Conservation (phyloP, 192 early-diverging fungal species). For the Entomortierella lignicola region DNA sequence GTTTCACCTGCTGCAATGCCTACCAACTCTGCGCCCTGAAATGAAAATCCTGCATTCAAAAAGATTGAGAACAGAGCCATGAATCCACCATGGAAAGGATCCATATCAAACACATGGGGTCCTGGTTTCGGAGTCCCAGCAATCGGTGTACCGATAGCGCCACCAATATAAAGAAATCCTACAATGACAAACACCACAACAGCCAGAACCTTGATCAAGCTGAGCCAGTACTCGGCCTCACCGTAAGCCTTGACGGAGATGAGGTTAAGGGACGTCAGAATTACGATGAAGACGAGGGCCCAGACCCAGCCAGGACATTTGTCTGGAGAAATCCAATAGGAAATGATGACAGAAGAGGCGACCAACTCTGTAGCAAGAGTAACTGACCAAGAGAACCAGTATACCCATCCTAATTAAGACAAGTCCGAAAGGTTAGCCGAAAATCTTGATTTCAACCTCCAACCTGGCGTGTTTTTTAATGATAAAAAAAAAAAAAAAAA, state of each 20-base stretch:
- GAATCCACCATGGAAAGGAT: conserved; percentile 68
- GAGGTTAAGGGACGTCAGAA: conserved; percentile 77
- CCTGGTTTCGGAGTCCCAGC: conserved; percentile 60
- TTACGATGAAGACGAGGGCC: conserved; percentile 65
- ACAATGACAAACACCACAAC: conserved; percentile 83
- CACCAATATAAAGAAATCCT: conserved; percentile 72
- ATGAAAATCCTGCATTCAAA: conserved; percentile 73
- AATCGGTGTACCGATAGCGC: conserved; percentile 62
- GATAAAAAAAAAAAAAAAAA: neutral
- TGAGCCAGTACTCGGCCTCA: conserved; percentile 85
- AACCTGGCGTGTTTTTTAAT: neutral
- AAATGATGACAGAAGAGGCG: conserved; percentile 78
- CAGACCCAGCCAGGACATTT: conserved; percentile 52
- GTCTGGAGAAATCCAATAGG: conserved; percentile 58
- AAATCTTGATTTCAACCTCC: neutral
- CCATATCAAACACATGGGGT: conserved; percentile 54
- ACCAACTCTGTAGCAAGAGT: conserved; percentile 80
- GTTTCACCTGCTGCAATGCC: conserved; percentile 94
- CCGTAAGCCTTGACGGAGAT: conserved; percentile 81
- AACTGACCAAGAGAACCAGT: conserved; percentile 75
- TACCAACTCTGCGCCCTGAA: conserved; percentile 90
- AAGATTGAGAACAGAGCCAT: conserved; percentile 49
- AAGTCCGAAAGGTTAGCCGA: neutral
- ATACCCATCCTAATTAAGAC: conserved; percentile 63
- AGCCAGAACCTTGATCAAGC: conserved; percentile 80